A percentile compares a stretch with the other conserved stretches of the same genome.
These are phyloP conservation scores for Eleusine coracana DNA, from an alignment of 176 grass and related monocot species.

Conservation along the genomic window DNA sequence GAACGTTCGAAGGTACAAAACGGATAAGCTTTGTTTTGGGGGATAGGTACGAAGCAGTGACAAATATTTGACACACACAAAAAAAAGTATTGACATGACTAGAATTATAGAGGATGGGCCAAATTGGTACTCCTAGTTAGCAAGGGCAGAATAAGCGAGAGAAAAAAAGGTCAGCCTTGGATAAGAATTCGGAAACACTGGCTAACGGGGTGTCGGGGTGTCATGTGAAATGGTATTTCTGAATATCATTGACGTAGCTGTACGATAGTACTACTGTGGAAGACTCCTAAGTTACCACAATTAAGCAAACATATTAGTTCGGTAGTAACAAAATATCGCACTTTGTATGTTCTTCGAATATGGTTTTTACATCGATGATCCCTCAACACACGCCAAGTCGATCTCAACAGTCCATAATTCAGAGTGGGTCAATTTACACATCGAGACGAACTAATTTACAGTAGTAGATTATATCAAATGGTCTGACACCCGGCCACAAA, in stretches of 20 bases:
- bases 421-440: background rate
- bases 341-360: background rate
- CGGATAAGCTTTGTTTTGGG: too few relatives aligned
- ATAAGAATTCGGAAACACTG: background rate
- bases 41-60: too few relatives aligned
- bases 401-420: background rate
- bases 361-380: slow-evolving; percentile 9
- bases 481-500: too few relatives aligned
- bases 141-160: too few relatives aligned
- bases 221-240: background rate
- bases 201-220: too few relatives aligned
- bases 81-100: too few relatives aligned
- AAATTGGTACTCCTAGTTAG: too few relatives aligned
- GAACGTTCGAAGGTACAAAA: too few relatives aligned
- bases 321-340: background rate
- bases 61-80: too few relatives aligned
- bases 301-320: slow-evolving; percentile 7
- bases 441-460: background rate
- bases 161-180: background rate
- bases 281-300: slow-evolving; percentile 8
- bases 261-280: background rate
- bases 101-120: too few relatives aligned
- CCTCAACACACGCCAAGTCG: background rate
- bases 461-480: background rate
- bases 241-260: background rate